phyloP scores from a whole-genome alignment of 1,284 basidiomycete species.

The Cryptococcus sp. region DNA sequence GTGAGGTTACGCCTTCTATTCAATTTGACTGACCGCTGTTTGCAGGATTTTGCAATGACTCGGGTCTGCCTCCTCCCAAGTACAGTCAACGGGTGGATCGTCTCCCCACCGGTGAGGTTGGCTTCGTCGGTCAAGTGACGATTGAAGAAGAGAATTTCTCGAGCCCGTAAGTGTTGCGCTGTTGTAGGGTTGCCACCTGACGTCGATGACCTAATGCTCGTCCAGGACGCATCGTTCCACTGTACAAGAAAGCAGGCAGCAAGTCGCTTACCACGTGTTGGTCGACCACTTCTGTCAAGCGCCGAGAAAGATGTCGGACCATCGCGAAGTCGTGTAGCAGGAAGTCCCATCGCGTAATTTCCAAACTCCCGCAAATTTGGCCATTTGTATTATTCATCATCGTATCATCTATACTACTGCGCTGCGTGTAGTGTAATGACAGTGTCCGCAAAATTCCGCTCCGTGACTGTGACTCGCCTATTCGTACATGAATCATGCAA shows the following conservation, averaged over 20 bases:
- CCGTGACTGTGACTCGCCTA: too few species aligned
- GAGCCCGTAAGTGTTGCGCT: constrained; percentile 6
- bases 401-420: too few species aligned
- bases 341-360: too few species aligned
- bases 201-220: constrained; percentile 1
- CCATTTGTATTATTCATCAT: too few species aligned
- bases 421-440: too few species aligned
- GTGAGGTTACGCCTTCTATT: constrained; percentile 4
- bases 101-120: neutral
- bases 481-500: too few species aligned
- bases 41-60: constrained; percentile 21
- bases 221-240: neutral
- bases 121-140: constrained; percentile 17
- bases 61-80: constrained; percentile 5
- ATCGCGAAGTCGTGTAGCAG: too few species aligned
- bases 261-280: constrained; percentile 22
- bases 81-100: constrained; percentile 16
- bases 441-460: too few species aligned
- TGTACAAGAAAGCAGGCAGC: constrained; percentile 20
- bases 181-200: neutral
- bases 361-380: too few species aligned
- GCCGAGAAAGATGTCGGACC: too few species aligned
- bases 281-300: constrained; percentile 26
- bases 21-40: neutral
- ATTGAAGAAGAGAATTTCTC: constrained; percentile 19